Evolutionary conservation across 2,329 filamentous ascomycete species (phyloP).

Genomic region (Lasiodiplodia citricola): DNA sequence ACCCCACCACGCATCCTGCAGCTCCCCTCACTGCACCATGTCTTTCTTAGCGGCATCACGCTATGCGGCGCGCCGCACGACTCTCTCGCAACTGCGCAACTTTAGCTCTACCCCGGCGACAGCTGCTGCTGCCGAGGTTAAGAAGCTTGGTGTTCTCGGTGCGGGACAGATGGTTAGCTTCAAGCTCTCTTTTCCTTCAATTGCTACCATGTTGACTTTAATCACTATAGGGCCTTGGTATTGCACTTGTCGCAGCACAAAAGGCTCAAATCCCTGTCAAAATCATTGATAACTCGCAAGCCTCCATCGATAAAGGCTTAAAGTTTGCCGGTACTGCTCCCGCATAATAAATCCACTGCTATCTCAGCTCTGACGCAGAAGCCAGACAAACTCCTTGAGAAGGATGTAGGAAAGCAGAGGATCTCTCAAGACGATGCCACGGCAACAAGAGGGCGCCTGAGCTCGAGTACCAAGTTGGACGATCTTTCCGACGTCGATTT

Average conservation of each 20-base stretch:
- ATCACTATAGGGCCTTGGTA: conserved; percentile 77
- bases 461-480: conserved; percentile 73
- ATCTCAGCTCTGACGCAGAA: neutral
- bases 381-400: conserved; percentile 86
- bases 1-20: neutral
- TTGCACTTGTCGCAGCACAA: conserved; percentile 90
- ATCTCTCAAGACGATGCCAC: conserved; percentile 83
- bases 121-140: conserved; percentile 73
- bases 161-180: conserved; percentile 88
- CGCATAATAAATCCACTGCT: neutral
- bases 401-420: conserved; percentile 87
- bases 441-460: conserved; percentile 71
- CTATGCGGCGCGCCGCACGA: conserved; percentile 33
- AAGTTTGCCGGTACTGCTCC: conserved; percentile 75
- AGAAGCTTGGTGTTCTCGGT: conserved; percentile 87
- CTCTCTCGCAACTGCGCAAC: conserved; percentile 44
- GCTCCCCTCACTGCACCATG: conserved; percentile 33
- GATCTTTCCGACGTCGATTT: conserved; percentile 87
- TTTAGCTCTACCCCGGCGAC: conserved; percentile 72
- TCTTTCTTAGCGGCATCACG: conserved; percentile 39
- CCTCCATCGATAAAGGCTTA: conserved; percentile 85
- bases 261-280: conserved; percentile 83
- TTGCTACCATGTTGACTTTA: conserved; percentile 33
- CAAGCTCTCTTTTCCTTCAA: neutral
- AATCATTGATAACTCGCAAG: conserved; percentile 82